These are phyloP conservation scores for Populus ilicifolia DNA, from an alignment of 345 rosid genomes.

Conservation along the genomic window DNA sequence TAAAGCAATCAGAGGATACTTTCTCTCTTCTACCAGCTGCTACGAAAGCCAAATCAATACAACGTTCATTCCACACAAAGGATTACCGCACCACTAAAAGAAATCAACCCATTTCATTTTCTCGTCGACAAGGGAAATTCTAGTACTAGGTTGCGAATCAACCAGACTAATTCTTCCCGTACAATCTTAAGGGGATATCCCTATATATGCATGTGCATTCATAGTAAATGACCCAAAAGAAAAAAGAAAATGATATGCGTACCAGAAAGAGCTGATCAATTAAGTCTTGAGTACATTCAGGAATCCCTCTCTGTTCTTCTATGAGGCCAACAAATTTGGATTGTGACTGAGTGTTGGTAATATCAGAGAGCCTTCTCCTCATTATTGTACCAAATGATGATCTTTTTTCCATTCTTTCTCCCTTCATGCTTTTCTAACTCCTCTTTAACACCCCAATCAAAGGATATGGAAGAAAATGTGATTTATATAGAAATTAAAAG, in stretches of 20 bases:
- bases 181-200: too few species aligned
- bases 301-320: conserved; percentile 18
- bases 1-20: conserved; percentile 49
- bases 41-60: background rate
- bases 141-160: too few species aligned
- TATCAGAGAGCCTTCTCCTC: conserved; percentile 57
- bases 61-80: background rate
- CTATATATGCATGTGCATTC: too few species aligned
- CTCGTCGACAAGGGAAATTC: too few species aligned
- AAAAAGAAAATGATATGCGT: background rate
- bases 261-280: conserved; percentile 51
- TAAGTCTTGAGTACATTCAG: conserved; percentile 22
- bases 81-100: too few species aligned
- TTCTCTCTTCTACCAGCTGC: conserved; percentile 56
- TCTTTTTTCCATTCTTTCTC: conserved; percentile 24
- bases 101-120: too few species aligned
- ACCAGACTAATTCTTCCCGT: too few species aligned
- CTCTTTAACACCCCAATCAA: background rate
- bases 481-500: background rate
- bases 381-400: conserved; percentile 45
- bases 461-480: background rate
- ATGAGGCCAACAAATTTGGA: conserved; percentile 15
- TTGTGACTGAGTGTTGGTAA: conserved; percentile 53
- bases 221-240: too few species aligned
- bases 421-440: conserved; percentile 6